Base-by-base conservation (phyloP, 176 grass and related monocot genomes). In the Carex cristatella region DNA sequence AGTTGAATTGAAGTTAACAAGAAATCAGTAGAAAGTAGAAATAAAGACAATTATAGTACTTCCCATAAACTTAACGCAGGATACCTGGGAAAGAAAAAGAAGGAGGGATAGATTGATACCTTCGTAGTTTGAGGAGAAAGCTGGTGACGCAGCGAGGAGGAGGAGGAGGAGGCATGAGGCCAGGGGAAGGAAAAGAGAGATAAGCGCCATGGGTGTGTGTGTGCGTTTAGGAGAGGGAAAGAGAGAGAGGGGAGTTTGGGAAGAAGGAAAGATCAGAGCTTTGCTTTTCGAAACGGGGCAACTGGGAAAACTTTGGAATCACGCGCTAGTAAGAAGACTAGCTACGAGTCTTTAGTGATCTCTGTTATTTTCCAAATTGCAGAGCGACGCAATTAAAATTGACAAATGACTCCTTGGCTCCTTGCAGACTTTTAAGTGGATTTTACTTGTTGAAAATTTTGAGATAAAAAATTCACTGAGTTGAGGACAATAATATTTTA, bases 41-140 rank as follows among this genome's bases (percentile, higher is more conserved):
- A 23, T 4, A 33, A 61, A 79, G 2, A 84, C 7, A 63, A 81
- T 62, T 81, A 27, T 6, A 61, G 15, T 59, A 32, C 57, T 81
- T 63, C 57, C 59, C 35, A 3, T 63, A 63, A 61, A 81, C 31
- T 23, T 63, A 7, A 0, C 80, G 1, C 7, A 66, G 18, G 16
- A 49, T 28, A 66, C 38, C 31, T 19, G 13, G 16, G 49, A 46
- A 27, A 65, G 12, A 38, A 61, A 64, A 64, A 4, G 4, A 30
- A 81, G 55, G 18, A 10, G 7, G 8, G 8, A 19, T 3, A 51
- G 48, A 61, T 83, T 33, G 12, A 31, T 81, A 89, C 87, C 87
- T 89, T 89, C 83, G n/a, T 18, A 76, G 56, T 89, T 89, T 53
- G 87, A 75, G 84, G 83, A 82, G 59, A 69, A 10, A 40, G 67